Evolutionary conservation across 2,329 filamentous ascomycete genomes (phyloP).

Genomic region (Botrytis squamosa): DNA sequence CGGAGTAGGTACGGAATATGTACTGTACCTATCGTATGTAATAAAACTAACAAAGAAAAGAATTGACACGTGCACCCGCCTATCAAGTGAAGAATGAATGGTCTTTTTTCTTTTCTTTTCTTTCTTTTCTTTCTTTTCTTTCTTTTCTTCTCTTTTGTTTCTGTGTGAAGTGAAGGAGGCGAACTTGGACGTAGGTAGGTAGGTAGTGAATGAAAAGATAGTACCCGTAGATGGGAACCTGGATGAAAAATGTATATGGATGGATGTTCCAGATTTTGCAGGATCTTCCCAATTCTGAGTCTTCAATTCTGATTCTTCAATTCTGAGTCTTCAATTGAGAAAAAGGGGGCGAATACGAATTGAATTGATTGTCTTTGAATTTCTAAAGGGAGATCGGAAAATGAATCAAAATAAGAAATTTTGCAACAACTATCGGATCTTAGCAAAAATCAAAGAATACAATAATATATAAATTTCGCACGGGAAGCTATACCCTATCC

Average conservation of each 20-base stretch:
- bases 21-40: background rate
- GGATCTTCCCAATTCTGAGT: background rate
- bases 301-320: background rate
- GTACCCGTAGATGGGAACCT: background rate
- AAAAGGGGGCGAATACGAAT: background rate
- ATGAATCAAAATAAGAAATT: background rate
- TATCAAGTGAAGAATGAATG: background rate
- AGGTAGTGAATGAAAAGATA: background rate
- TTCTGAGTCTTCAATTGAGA: background rate
- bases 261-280: background rate
- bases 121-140: too few species aligned
- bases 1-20: background rate
- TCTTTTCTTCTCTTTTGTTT: background rate
- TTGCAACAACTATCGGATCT: background rate
- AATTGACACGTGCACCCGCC: slow-evolving; percentile 2
- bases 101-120: background rate
- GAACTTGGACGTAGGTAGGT: background rate
- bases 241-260: background rate
- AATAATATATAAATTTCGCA: background rate
- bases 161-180: background rate
- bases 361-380: background rate
- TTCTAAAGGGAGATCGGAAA: background rate
- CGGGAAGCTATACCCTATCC: background rate
- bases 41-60: background rate
- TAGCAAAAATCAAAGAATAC: too few species aligned